Evolutionary conservation across 129 eudicot genomes (phyloP).

Genomic region (sunflower (Helianthus annuus)): HanXRQr2.0-SUNRISE NC_035448.2:110763409-110763908

Average conservation of each 20-base stretch:
- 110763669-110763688: no score
- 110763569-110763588: slow-evolving; percentile 40
- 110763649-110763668: not conserved
- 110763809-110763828: not conserved
- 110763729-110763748: not conserved
- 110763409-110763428: not conserved
- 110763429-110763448: not conserved
- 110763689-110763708: no score
- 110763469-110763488: slow-evolving; percentile 29
- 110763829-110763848: slow-evolving; percentile 27
- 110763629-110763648: not conserved
- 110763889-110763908: slow-evolving; percentile 75
- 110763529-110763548: slow-evolving; percentile 91
- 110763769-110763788: not conserved
- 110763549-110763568: slow-evolving; percentile 98
- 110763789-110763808: not conserved
- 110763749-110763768: not conserved
- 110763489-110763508: slow-evolving; percentile 95
- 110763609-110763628: not conserved
- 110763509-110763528: slow-evolving; percentile 86
- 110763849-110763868: slow-evolving; percentile 99
- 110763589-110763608: not conserved
- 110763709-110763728: not conserved
- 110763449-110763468: not conserved
- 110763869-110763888: slow-evolving; percentile 91